Evolutionary conservation across 768 basidiomycete genomes (phyloP).

Genomic region (Flagelloscypha sp.): DNA sequence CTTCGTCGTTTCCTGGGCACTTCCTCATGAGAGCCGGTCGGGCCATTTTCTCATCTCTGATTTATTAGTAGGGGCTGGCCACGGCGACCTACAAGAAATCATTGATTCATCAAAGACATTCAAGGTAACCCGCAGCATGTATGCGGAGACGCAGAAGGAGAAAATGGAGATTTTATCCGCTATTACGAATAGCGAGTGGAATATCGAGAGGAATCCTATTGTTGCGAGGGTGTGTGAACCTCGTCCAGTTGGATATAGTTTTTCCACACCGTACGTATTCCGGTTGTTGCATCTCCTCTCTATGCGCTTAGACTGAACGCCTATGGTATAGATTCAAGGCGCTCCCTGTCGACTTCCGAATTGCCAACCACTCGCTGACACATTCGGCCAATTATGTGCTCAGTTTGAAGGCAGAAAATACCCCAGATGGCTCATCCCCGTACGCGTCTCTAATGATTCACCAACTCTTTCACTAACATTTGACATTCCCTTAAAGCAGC

Average conservation of each 20-base stretch:
- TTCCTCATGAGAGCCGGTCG: slow-evolving; percentile 47
- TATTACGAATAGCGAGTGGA: slow-evolving; percentile 67
- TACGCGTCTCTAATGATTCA: slow-evolving; percentile 12
- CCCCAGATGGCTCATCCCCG: slow-evolving; percentile 12
- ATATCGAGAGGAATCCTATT: slow-evolving; percentile 70
- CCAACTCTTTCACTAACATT: background rate
- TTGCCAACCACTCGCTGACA: slow-evolving; percentile 70
- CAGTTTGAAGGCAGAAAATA: slow-evolving; percentile 27
- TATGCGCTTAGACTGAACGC: slow-evolving; percentile 4
- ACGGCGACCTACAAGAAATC: slow-evolving; percentile 55
- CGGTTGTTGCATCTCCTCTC: slow-evolving; percentile 1
- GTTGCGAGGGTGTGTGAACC: slow-evolving; percentile 41
- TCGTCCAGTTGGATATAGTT: slow-evolving; percentile 50
- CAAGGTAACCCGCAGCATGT: slow-evolving; percentile 78
- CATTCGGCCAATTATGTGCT: slow-evolving; percentile 52
- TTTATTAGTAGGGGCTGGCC: slow-evolving; percentile 56
- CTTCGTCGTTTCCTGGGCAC: slow-evolving; percentile 68
- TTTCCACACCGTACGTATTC: slow-evolving; percentile 58
- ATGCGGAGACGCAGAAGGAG: slow-evolving; percentile 81
- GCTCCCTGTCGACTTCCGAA: slow-evolving; percentile 41
- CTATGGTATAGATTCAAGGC: slow-evolving; percentile 40
- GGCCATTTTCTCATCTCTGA: slow-evolving; percentile 58
- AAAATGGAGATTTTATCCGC: slow-evolving; percentile 57
- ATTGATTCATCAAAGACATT: slow-evolving; percentile 51
- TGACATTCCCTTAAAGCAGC: slow-evolving; percentile 22